phyloP scores from a whole-genome alignment of 371 early-diverging fungal genomes.

The Rhizopus sp. region DNA sequence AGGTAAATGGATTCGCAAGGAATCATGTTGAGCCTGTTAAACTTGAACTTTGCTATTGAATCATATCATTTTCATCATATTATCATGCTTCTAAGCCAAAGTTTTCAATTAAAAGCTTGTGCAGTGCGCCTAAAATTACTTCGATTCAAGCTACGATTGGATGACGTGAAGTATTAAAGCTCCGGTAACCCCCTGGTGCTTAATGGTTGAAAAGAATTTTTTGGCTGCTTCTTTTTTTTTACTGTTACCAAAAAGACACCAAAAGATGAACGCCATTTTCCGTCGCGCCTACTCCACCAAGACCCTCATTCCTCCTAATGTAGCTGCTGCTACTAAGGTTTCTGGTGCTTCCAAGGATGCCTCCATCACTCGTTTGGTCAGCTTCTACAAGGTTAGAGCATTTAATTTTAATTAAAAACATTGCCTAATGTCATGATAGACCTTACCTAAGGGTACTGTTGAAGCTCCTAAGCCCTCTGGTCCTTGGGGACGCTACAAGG shows the following conservation, averaged over 20 bases:
- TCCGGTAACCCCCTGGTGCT: conserved; percentile 10
- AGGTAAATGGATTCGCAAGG: too few species aligned
- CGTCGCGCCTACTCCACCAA: conserved; percentile 60
- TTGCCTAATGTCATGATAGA: conserved; percentile 20
- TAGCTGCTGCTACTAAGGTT: conserved; percentile 52
- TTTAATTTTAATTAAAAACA: neutral
- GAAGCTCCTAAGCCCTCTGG: conserved; percentile 49
- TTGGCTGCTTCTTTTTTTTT: conserved; percentile 8
- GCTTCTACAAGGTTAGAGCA: conserved; percentile 52
- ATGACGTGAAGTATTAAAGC: neutral
- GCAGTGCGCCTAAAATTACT: too few species aligned
- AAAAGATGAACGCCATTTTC: conserved; percentile 48
- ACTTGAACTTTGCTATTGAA: too few species aligned
- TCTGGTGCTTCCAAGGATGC: conserved; percentile 48
- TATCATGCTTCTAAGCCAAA: too few species aligned
- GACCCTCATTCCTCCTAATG: conserved; percentile 56
- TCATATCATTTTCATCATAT: too few species aligned
- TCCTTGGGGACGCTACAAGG: conserved; percentile 58
- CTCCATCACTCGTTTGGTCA: conserved; percentile 46
- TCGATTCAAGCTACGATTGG: neutral
- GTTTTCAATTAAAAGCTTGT: too few species aligned
- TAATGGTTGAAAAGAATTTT: conserved; percentile 9
- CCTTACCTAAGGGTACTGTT: conserved; percentile 54
- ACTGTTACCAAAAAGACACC: neutral
- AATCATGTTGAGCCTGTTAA: too few species aligned